These are phyloP conservation scores for Suillus subluteus DNA, from an alignment of 768 basidiomycete species.

Conservation along the genomic window DNA sequence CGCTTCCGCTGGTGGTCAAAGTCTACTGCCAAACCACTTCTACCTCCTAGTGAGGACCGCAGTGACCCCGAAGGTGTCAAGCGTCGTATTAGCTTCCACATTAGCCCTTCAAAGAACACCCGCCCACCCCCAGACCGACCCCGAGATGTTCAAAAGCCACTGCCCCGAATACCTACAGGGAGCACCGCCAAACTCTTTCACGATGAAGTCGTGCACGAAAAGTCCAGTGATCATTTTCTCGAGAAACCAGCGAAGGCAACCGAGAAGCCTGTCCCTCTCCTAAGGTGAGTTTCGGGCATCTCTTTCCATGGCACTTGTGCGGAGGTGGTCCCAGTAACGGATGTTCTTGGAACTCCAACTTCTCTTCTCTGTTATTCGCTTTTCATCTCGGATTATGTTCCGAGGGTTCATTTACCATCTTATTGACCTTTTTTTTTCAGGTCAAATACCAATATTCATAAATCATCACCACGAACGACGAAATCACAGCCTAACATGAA, in stretches of 20 bases:
- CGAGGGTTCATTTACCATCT: neutral
- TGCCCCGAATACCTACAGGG: neutral
- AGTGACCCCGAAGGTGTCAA: slow-evolving; percentile 25
- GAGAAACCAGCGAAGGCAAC: slow-evolving; percentile 13
- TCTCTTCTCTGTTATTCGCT: neutral
- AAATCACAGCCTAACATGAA: slow-evolving; percentile 15
- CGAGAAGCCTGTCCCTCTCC: slow-evolving; percentile 4
- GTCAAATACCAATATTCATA: slow-evolving; percentile 3
- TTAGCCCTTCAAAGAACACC: slow-evolving; percentile 10
- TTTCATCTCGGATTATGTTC: neutral
- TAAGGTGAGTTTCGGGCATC: slow-evolving; percentile 20
- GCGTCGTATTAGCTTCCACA: slow-evolving; percentile 11
- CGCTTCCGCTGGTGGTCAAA: slow-evolving; percentile 25
- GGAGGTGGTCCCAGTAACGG: neutral
- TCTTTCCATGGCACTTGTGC: slow-evolving; percentile 3
- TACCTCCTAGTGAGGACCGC: slow-evolving; percentile 23
- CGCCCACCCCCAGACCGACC: slow-evolving; percentile 14
- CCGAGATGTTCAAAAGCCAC: slow-evolving; percentile 5
- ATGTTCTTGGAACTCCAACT: neutral
- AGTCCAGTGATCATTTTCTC: neutral
- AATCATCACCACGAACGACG: neutral
- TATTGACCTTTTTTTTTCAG: neutral
- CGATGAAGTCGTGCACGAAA: slow-evolving; percentile 2
- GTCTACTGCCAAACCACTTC: neutral
- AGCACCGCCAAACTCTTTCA: slow-evolving; percentile 7